Conservation (phyloP, 2,329 filamentous ascomycete genomes). For the Diaporthe caulivora region DNA sequence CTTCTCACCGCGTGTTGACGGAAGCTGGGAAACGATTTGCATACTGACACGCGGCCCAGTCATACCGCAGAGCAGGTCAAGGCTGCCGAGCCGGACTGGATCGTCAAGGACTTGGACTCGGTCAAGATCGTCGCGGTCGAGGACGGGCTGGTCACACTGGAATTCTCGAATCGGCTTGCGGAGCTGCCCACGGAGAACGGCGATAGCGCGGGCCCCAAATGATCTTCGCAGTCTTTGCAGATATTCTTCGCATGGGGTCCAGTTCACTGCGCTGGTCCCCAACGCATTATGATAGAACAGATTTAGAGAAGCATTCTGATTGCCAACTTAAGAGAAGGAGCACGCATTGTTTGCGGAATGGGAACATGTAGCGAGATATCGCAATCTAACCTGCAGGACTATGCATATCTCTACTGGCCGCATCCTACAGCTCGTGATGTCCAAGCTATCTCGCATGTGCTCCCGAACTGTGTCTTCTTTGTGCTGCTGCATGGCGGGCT, state of each 20-base stretch:
- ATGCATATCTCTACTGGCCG: constrained; percentile 10
- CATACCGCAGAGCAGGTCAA: constrained; percentile 80
- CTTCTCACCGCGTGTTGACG: neutral
- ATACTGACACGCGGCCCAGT: constrained; percentile 58
- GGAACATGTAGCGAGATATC: constrained; percentile 24
- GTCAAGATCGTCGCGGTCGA: constrained; percentile 72
- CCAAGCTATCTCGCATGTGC: constrained; percentile 19
- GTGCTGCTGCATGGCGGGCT: constrained; percentile 11
- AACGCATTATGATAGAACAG: constrained; percentile 15
- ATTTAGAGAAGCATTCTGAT: constrained; percentile 2
- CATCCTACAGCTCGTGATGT: constrained; percentile 10
- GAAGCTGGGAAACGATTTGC: neutral
- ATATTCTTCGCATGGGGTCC: neutral
- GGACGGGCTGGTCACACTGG: constrained; percentile 72
- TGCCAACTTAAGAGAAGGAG: neutral
- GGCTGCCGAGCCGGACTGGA: constrained; percentile 86
- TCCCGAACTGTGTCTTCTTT: neutral
- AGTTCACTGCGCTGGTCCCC: neutral
- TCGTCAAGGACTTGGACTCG: constrained; percentile 83
- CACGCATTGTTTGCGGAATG: neutral
- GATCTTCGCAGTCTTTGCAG: neutral
- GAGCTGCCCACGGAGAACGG: constrained; percentile 27
- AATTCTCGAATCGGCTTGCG: constrained; percentile 73
- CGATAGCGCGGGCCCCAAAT: constrained; percentile 16
- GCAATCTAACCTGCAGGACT: constrained; percentile 24